phyloP scores from a whole-genome alignment of 345 rosid genomes.

The Eucalyptus regnans region DNA sequence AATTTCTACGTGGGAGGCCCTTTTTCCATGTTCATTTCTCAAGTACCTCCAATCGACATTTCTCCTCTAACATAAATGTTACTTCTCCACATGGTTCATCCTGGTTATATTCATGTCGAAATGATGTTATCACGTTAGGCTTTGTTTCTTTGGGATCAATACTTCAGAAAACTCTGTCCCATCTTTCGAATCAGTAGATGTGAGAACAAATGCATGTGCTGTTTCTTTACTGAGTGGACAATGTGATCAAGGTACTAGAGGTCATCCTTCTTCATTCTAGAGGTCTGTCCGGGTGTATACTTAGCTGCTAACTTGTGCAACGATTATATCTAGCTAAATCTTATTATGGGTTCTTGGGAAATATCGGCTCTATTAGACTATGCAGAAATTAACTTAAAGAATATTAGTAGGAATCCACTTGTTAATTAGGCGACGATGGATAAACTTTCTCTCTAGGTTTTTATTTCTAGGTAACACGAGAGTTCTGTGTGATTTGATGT shows the following conservation, averaged over 20 bases:
- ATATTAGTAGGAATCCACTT: neutral
- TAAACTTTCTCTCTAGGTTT: neutral
- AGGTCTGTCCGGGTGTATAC: neutral
- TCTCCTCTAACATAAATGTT: neutral
- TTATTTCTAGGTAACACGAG: neutral
- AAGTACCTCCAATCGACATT: neutral
- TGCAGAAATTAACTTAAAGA: neutral
- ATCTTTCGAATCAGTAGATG: neutral
- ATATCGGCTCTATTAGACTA: neutral
- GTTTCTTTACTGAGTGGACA: neutral
- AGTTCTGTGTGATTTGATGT: neutral
- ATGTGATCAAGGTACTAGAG: neutral
- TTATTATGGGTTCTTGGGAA: neutral
- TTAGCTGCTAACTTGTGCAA: neutral
- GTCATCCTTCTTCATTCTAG: neutral
- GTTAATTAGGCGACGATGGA: neutral
- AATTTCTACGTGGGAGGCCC: neutral
- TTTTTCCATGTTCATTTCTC: neutral
- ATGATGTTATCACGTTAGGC: neutral
- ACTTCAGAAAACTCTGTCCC: neutral
- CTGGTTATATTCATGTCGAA: neutral
- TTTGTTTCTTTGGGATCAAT: neutral
- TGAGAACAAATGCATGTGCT: neutral
- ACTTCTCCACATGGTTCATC: neutral
- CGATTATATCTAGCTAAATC: neutral